Percentiles rank a stretch among this genome's conserved stretches.
These are phyloP conservation scores for Takashimella tepidaria DNA, from an alignment of 1,284 basidiomycete species.

Conservation along the genomic window DNA sequence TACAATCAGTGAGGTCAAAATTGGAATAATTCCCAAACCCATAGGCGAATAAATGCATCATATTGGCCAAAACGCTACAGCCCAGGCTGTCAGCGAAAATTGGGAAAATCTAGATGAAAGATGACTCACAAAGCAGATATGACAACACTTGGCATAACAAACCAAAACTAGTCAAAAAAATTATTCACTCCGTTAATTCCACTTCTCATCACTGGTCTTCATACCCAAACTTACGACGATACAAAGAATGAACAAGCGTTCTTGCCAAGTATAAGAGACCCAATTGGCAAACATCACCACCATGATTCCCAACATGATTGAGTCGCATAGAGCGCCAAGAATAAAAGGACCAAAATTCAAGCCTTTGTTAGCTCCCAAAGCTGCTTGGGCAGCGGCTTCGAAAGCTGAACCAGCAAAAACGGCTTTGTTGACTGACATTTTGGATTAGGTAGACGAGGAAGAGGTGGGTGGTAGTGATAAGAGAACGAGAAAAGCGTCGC, in stretches of 20 bases:
- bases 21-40: conserved; percentile 9
- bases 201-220: no score
- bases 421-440: background rate
- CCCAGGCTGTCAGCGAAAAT: background rate
- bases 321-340: conserved; percentile 3
- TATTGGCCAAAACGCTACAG: background rate
- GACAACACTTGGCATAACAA: background rate
- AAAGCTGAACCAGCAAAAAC: background rate
- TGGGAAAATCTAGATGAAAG: background rate
- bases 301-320: conserved; percentile 9
- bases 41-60: conserved; percentile 12
- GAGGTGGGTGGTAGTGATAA: no score
- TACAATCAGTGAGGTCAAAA: conserved; percentile 10
- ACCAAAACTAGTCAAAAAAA: no score
- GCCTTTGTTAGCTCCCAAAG: background rate
- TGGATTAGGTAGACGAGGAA: no score
- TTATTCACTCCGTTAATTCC: no score
- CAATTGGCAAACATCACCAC: conserved; percentile 9
- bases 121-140: background rate
- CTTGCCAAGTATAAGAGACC: conserved; percentile 4
- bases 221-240: conserved; percentile 11
- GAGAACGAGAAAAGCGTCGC: no score
- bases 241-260: conserved; percentile 3
- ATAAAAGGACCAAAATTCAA: background rate
- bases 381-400: background rate